phyloP scores from a whole-genome alignment of 352 stramenopile species.

The Hyaloperonospora brassicae region DNA sequence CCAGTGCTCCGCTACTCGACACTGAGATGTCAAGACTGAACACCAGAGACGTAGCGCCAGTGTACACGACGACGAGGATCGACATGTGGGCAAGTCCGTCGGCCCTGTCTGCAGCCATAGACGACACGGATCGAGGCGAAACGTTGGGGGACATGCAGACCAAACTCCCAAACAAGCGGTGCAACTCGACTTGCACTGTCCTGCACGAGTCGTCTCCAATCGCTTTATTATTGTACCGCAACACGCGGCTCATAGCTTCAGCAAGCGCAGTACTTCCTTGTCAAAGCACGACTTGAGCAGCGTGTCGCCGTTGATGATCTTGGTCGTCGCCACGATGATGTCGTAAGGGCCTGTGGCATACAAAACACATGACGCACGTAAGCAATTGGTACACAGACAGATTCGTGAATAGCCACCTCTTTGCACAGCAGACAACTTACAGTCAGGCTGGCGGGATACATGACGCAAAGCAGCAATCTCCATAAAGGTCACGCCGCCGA shows the following conservation, averaged over 20 bases:
- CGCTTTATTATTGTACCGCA: neutral
- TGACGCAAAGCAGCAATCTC: conserved; percentile 94
- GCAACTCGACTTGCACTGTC: no score
- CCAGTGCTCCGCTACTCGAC: no score
- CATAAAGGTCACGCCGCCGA: conserved; percentile 95
- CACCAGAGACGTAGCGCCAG: no score
- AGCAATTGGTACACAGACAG: neutral
- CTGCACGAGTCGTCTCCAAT: neutral
- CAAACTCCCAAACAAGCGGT: no score
- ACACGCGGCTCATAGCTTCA: conserved; percentile 43
- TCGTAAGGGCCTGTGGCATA: conserved; percentile 59
- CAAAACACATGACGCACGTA: conserved; percentile 4
- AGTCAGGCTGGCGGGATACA: conserved; percentile 87
- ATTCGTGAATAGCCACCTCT: neutral
- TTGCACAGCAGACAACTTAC: conserved; percentile 41
- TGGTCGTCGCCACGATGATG: conserved; percentile 91
- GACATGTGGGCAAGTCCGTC: no score
- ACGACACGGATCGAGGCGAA: no score
- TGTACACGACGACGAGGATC: no score
- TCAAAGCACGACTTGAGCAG: conserved; percentile 85
- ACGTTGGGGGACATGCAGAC: no score
- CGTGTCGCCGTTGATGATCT: conserved; percentile 84
- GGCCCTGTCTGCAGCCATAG: no score
- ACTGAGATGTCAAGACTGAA: no score
- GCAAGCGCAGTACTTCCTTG: conserved; percentile 68